Evolutionary conservation across 2,329 filamentous ascomycete species (phyloP).

Genomic region (Capronia epimyces): DNA sequence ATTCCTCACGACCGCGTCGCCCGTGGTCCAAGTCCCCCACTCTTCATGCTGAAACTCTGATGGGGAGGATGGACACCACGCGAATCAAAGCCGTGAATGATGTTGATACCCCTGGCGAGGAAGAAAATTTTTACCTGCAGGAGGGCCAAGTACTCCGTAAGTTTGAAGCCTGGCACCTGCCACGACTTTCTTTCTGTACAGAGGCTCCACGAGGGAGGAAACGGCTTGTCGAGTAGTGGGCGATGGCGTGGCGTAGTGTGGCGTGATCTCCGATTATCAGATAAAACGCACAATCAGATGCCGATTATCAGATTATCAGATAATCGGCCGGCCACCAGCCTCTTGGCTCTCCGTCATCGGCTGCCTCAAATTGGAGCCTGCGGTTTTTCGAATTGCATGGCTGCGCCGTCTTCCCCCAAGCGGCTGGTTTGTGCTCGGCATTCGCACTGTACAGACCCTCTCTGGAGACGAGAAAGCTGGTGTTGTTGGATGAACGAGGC

Average conservation of each 20-base stretch:
- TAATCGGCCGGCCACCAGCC: slow-evolving; percentile 4
- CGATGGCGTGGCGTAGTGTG: neutral
- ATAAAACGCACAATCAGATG: slow-evolving; percentile 5
- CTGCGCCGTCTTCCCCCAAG: neutral
- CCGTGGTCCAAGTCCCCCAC: no score
- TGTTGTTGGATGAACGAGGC: neutral
- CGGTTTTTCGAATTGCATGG: neutral
- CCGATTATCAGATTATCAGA: slow-evolving; percentile 22
- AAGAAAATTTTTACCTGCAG: neutral
- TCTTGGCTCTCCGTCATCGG: slow-evolving; percentile 19
- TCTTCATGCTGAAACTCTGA: no score
- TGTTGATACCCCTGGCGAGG: neutral
- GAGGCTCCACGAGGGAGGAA: neutral
- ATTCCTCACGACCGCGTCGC: neutral
- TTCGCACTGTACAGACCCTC: slow-evolving; percentile 1
- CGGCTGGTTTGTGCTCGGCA: neutral
- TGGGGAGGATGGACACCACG: neutral
- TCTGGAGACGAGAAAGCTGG: neutral
- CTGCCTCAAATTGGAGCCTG: neutral
- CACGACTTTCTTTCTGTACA: no score
- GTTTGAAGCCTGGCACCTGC: no score
- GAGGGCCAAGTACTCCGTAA: no score
- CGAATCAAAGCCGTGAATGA: neutral
- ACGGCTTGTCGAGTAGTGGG: no score
- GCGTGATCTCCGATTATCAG: neutral